Base-by-base conservation (phyloP, 495 filamentous ascomycete species). In the Xylaria venustula region DNA sequence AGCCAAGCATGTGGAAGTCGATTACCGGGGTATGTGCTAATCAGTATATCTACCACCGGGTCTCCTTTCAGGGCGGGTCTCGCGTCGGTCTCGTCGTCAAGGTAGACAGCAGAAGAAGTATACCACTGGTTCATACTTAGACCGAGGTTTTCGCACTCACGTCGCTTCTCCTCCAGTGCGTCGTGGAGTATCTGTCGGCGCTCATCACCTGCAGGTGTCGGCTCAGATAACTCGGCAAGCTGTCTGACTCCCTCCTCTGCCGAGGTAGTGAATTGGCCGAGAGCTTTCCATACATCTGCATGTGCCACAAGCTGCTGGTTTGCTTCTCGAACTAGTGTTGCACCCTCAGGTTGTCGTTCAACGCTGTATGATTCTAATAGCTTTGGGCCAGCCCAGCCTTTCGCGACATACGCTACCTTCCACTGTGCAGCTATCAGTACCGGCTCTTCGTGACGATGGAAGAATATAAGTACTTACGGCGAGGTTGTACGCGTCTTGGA, bases 1-100 rank as follows among this genome's bases (percentile, higher is more conserved):
- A 85, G 65, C 82, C 82, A 85, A 1, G 76, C 82, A 64, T 85
- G 82, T 7, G 82, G 82, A 3, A 83, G 64, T 8, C 82, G 72
- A 37, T 70, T 74, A 22, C 82, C 82, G 7, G 82, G 82, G 59
- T 80, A 81, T 20, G 82, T 84, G 25, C 66, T 74, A 8, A 72
- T 67, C 23, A 74, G 65, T 50, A 80, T 64, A 7, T 80, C 63
- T 15, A 79, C 51, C 7, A 73, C 41, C 1, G 56, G 64, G 54
- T 67, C 64, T 4, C 55, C 69, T 14, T 64, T 47, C 0, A 72
- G 34, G 12, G 56, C 34, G 15, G 69, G 70, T n/a, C 64, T 61
- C 11, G 66, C 64, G 32, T 66, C 70, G 62, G 11, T 46, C 41
- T 78, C 75, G 54, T 85, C 78, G 0, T 58, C 52, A 3, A 71